Base-by-base conservation (phyloP, 2,329 filamentous ascomycete genomes). In the Penicillium janthinellum region DNA sequence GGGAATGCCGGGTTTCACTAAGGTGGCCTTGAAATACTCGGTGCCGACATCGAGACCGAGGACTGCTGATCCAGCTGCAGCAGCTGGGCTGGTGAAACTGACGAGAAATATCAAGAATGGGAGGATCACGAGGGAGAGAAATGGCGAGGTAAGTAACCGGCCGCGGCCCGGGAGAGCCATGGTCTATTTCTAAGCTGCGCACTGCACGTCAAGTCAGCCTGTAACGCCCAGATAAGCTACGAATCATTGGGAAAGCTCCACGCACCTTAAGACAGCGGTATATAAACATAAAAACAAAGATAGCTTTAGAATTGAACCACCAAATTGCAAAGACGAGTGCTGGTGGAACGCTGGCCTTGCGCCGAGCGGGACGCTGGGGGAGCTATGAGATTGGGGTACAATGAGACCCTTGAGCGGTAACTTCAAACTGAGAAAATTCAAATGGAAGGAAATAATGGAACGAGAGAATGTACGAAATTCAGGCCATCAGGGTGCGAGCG, bases 1-100 rank as follows among this genome's bases (percentile, higher is more conserved):
- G 11, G 95, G 95, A 54, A 96, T 94, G 62, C 95, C 95, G 2
- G 95, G 95, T 80, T 98, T 98, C 63, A 99, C 94, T 44, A 99
- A 86, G 14, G 91, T 88, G 31, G 94, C 94, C 82, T 98, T 99
- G 81, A 99, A 90, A 80, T 96, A 97, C 76, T 96, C 92, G 58
- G 95, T 97, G 67, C 95, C 95, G 56, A 99, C 84, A 78, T 99
- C 95, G 70, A 99, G 86, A 64, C 95, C 95, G 22, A 99, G 82
- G 17, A 98, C 93, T 55, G 92, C 91, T 8, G 91, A 86, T 39
- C 85, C 84, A 57, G 85, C 86, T 58, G 84, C 85, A 58, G 85
- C 83, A 54, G 84, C 83, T 61, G 80, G 79, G 22, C 79, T 78
- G 67, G 86, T 82, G 59, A 88, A 78, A 58, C 85, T 77, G 58